phyloP scores from a whole-genome alignment of 1,284 basidiomycete species.

The Boletellus deceptivus region DNA sequence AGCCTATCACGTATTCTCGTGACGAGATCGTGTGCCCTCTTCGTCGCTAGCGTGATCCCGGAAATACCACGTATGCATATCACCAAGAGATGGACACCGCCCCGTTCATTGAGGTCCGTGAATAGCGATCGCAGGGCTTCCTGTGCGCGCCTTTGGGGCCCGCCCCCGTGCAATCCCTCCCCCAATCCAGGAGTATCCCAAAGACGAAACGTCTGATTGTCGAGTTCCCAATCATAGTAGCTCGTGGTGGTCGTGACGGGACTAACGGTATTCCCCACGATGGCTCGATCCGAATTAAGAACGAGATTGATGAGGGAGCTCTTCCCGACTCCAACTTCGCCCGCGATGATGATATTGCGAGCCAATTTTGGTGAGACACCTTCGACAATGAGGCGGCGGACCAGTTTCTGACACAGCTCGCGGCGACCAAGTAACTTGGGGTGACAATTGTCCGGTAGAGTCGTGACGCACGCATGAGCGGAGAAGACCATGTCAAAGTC shows the following conservation, averaged over 20 bases:
- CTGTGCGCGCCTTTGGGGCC: slow-evolving; percentile 15
- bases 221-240: slow-evolving; percentile 19
- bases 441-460: slow-evolving; percentile 26
- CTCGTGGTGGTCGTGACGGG: slow-evolving; percentile 18
- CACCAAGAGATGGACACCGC: slow-evolving; percentile 30
- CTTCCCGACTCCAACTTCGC: slow-evolving; percentile 31
- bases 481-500: slow-evolving; percentile 25
- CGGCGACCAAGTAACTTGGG: slow-evolving; percentile 25
- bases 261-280: slow-evolving; percentile 21
- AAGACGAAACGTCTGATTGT: slow-evolving; percentile 16
- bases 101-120: slow-evolving; percentile 19
- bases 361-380: slow-evolving; percentile 24
- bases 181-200: slow-evolving; percentile 27
- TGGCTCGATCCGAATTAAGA: slow-evolving; percentile 17
- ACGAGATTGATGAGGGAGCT: slow-evolving; percentile 32
- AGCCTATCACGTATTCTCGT: slow-evolving; percentile 17
- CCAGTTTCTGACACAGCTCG: slow-evolving; percentile 17
- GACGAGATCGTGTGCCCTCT: slow-evolving; percentile 24
- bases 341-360: slow-evolving; percentile 27
- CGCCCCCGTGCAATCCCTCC: slow-evolving; percentile 17
- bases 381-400: slow-evolving; percentile 22
- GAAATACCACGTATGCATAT: slow-evolving; percentile 28
- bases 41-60: slow-evolving; percentile 17
- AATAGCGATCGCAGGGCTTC: slow-evolving; percentile 24
- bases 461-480: slow-evolving; percentile 34